phyloP scores from a whole-genome alignment of 2,329 filamentous ascomycete genomes.

The Ascochyta fabae region DNA sequence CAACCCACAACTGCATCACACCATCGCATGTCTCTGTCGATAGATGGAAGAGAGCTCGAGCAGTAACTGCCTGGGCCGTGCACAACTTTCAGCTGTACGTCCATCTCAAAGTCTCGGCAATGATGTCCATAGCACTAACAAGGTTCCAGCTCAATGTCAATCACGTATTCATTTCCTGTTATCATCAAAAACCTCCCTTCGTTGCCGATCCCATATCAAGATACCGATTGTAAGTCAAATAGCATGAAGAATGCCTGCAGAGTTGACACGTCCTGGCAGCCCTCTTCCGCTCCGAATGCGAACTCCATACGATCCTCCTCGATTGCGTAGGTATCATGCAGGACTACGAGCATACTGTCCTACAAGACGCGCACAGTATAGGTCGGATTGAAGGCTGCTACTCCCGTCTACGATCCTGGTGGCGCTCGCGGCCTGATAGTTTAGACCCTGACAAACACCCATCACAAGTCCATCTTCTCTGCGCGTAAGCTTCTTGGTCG shows the following conservation, averaged over 20 bases:
- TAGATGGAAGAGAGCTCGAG: conserved; percentile 31
- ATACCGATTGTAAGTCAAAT: conserved; percentile 27
- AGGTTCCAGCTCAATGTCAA: conserved; percentile 32
- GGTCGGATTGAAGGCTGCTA: conserved; percentile 32
- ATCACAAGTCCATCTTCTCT: conserved; percentile 35
- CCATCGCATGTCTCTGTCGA: conserved; percentile 21
- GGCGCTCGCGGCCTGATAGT: conserved; percentile 22
- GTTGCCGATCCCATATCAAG: conserved; percentile 32
- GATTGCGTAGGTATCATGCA: conserved; percentile 28
- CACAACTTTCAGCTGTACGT: conserved; percentile 45
- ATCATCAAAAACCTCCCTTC: conserved; percentile 31
- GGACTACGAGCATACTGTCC: conserved; percentile 12
- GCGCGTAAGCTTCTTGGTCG: conserved; percentile 27
- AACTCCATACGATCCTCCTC: conserved; percentile 32
- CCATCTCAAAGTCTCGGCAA: no score
- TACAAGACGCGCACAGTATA: conserved; percentile 16
- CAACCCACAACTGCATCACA: conserved; percentile 11
- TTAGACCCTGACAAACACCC: conserved; percentile 29
- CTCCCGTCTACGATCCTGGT: conserved; percentile 32
- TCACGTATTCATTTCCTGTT: conserved; percentile 32
- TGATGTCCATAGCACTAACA: conserved; percentile 6
- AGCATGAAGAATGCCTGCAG: background rate
- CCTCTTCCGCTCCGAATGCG: conserved; percentile 37
- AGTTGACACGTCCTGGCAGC: conserved; percentile 21
- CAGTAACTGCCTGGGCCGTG: conserved; percentile 39